Base-by-base conservation (phyloP, 495 filamentous ascomycete genomes). In the Lasiosphaeriaceae sp. region DNA sequence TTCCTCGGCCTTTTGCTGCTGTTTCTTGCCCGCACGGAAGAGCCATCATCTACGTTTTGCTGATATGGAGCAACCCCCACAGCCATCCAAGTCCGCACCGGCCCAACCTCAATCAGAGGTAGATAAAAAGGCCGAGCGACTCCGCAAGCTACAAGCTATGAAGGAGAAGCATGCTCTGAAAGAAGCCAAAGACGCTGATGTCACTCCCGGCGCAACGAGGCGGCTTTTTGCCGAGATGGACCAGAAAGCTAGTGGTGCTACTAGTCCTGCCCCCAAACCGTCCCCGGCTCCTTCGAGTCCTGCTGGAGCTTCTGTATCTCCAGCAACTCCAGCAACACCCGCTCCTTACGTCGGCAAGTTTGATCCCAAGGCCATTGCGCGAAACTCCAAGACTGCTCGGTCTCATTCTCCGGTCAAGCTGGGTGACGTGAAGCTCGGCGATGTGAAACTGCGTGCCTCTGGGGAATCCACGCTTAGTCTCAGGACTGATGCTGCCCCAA, bases 141-240 rank as follows among this genome's bases (percentile, higher is more conserved):
- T 92, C 34, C 90, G 91, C 26, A 93, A 91, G 58, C 69, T 96
- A 31, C 89, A 92, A 69, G 90, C 90, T 59, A 96, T 92, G 91
- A 96, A 95, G 70, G 85, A 88, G 68, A 94, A 95, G 63, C 87
- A 90, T 17, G 90, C 89, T 37, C 83, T 91, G 63, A 86, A 88
- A 60, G 88, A 88, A 64, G 80, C 80, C 47, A 91, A 90, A 63
- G 85, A 90, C 67, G 86, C 86, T 54, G 86, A 86, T 61, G 75
- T 83, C n/a, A 80, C 77, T 7, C 71, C 80, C 44, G 83, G 83
- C 47, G 84, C 82, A 45, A 81, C 86, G 46, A 74, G 83, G 50
- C 86, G 80, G 64, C 83, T 91, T 35, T 70, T 92, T 47, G 84
- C 88, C 59, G 86, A 87, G 60, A 90, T 91, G 73, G 87, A 92